phyloP scores from a whole-genome alignment of 2,329 filamentous ascomycete genomes.

The Cladosporium sp. region DNA sequence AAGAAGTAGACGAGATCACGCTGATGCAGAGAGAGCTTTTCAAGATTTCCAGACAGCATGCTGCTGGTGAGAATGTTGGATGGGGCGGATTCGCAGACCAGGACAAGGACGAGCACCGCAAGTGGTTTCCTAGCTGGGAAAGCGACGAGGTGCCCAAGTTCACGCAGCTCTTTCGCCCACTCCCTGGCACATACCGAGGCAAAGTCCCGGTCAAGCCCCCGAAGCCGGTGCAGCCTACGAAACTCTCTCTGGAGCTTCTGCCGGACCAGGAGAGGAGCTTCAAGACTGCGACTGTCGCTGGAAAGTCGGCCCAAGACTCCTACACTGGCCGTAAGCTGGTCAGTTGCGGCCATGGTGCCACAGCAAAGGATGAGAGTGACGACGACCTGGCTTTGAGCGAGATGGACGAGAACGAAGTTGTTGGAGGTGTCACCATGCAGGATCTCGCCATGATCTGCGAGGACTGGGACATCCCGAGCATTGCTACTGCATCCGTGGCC shows the following conservation, averaged over 20 bases:
- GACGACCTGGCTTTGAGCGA: conserved; percentile 46
- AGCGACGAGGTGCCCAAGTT: conserved; percentile 69
- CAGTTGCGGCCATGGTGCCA: conserved; percentile 49
- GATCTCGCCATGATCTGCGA: conserved; percentile 82
- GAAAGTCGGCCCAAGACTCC: conserved; percentile 38
- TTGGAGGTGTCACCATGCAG: conserved; percentile 69
- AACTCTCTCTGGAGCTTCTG: conserved; percentile 79
- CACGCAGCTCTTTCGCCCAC: conserved; percentile 74
- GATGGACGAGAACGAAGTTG: conserved; percentile 54
- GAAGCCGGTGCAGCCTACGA: conserved; percentile 76
- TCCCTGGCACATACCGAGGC: conserved; percentile 68
- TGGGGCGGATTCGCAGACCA: conserved; percentile 45
- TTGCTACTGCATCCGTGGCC: conserved; percentile 36
- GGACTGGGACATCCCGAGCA: conserved; percentile 69
- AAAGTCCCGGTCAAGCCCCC: conserved; percentile 75
- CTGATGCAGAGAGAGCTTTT: conserved; percentile 28
- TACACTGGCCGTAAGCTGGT: conserved; percentile 36
- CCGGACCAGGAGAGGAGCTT: conserved; percentile 83
- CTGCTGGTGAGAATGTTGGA: conserved; percentile 21
- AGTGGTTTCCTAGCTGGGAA: conserved; percentile 34
- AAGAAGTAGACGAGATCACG: conserved; percentile 22
- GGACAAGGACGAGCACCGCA: conserved; percentile 6
- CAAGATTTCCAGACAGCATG: conserved; percentile 17
- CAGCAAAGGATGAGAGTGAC: conserved; percentile 45
- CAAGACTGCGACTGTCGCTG: conserved; percentile 55